phyloP scores from a whole-genome alignment of 352 stramenopile genomes.

The Globisporangium solare region DNA sequence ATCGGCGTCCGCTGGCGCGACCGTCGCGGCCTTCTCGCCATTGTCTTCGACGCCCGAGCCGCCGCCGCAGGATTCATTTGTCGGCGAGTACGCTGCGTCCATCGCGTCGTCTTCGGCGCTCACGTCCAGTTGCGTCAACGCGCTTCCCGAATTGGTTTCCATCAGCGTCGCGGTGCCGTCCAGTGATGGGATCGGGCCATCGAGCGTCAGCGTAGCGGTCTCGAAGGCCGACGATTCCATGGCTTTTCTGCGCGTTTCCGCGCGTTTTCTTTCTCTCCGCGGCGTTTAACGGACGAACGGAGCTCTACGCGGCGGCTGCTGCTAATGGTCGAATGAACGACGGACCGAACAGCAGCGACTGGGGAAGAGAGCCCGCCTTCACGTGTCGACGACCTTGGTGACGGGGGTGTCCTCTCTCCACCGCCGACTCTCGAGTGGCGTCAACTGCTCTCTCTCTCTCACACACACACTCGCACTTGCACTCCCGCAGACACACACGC shows the following conservation, averaged over 20 bases:
- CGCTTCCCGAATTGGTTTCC: neutral
- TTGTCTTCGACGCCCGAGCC: conserved; percentile 12
- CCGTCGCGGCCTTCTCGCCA: conserved; percentile 11
- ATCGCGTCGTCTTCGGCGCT: neutral
- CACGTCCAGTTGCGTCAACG: conserved; percentile 1
- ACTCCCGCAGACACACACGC: too few relatives aligned
- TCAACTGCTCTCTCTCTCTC: too few relatives aligned
- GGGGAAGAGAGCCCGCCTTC: too few relatives aligned
- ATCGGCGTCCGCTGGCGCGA: conserved; percentile 3
- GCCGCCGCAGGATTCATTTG: conserved; percentile 12
- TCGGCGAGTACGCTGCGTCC: conserved; percentile 2
- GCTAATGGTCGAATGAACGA: too few relatives aligned
- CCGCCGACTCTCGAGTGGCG: too few relatives aligned
- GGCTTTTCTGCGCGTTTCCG: neutral
- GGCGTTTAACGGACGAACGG: too few relatives aligned
- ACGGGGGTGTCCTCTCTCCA: too few relatives aligned
- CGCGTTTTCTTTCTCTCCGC: neutral
- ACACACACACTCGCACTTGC: too few relatives aligned
- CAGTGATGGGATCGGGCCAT: neutral
- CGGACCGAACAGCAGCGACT: too few relatives aligned
- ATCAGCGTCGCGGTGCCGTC: neutral
- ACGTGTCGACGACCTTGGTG: too few relatives aligned
- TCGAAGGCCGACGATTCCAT: neutral
- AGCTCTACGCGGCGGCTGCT: too few relatives aligned
- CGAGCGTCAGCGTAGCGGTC: neutral